These are phyloP conservation scores for Pseudotsuga menziesii DNA, from an alignment of 75 land plant species.

Conservation along the genomic window DNA sequence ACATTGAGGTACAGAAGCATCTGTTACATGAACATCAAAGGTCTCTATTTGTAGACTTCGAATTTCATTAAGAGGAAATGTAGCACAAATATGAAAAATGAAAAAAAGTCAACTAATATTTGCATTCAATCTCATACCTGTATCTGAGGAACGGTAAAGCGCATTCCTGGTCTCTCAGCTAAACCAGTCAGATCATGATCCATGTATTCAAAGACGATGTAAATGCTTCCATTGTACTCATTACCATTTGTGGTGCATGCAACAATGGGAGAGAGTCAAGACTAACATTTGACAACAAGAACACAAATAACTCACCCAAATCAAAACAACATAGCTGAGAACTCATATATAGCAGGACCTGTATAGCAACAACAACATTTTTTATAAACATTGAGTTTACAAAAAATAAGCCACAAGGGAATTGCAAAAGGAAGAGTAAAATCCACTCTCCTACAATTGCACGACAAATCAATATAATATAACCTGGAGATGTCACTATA, in stretches of 20 bases:
- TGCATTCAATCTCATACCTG: slow-evolving; percentile 46
- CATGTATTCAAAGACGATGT: slow-evolving; percentile 99
- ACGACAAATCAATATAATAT: neutral
- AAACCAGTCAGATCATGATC: slow-evolving; percentile 97
- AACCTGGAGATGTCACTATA: slow-evolving; percentile 90
- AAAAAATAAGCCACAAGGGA: too few species aligned
- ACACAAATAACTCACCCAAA: neutral
- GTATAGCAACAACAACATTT: neutral
- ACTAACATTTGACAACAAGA: neutral
- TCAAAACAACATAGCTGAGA: neutral
- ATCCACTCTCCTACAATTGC: neutral
- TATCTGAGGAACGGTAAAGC: slow-evolving; percentile 85
- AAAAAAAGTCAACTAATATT: neutral
- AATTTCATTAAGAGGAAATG: neutral
- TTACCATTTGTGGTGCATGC: slow-evolving; percentile 49
- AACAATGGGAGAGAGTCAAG: neutral
- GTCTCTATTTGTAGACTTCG: neutral
- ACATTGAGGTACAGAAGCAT: slow-evolving; percentile 45
- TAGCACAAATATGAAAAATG: neutral
- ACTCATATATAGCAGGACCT: slow-evolving; percentile 50
- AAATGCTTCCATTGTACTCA: slow-evolving; percentile 85
- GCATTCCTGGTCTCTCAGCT: slow-evolving; percentile 91
- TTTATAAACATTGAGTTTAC: neutral
- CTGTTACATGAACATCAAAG: neutral
- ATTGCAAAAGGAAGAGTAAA: too few species aligned